Evolutionary conservation across 2,329 filamentous ascomycete species (phyloP), one percentile per base, ranked within the genome.

Genomic region (Pseudogymnoascus destructans): DNA sequence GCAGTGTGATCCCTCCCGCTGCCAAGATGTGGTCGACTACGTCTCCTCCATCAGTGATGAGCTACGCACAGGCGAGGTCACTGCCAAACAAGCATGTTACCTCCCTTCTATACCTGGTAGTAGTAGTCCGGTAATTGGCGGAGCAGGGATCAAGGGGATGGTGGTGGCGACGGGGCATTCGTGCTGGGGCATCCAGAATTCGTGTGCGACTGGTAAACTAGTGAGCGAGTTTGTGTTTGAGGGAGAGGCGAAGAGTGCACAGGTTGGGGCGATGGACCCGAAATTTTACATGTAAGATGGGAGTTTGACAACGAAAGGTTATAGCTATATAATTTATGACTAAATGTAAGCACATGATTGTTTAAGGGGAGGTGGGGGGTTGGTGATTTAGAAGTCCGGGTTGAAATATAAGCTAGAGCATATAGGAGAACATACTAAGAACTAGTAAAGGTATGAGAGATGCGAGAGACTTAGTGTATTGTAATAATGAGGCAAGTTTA

Each of bases 131-230:
- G 71, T 96, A 57, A 77, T 96, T n/a, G 92, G 92, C 0, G 74
- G 77, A 58, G 89, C 89, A 9, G 78, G 79, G 2, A 79, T 85
- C 0, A 79, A 81, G 3, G 89, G 90, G 0, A 67, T 95, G 40
- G 84, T 86, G 71, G 76, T 96, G 61, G 92, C 91, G 0, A 79
- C 88, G 0, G 92, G 92, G 0, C 92, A 97, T 74, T 95, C 89
- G 2, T 96, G 91, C 73, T 96, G 92, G 92, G 92, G 91, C 0
- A 95, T 96, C 25, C 90, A 95, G 73, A 96, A 96, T 73, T 89
- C 84, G 0, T 90, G 91, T 0, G 91, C 79, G 1, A 96, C 91
- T n/a, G 87, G 87, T 5, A 87, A 84, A 71, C 70, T 89, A 21
- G 84, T 91, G 75, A 85, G 85, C 30, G 86, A 90, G 71, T 81